Base-by-base conservation (phyloP, 2,329 filamentous ascomycete genomes). In the Tympanopsis confertula region DNA sequence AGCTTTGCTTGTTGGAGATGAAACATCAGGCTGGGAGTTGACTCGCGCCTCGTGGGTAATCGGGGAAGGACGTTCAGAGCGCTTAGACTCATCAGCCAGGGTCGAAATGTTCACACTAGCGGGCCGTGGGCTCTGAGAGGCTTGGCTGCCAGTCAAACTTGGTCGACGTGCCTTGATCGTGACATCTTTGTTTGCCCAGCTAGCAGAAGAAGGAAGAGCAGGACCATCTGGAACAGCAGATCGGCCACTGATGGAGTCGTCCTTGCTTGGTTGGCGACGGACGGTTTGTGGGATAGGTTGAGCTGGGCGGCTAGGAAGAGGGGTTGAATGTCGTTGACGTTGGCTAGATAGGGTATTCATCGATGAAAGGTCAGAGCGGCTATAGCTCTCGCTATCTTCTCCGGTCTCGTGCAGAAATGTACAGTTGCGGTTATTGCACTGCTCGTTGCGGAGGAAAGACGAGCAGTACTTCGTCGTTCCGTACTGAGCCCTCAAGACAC, bases 401-500 rank as follows among this genome's bases (percentile, higher is more conserved):
- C 91, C 93, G 28, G 91, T 84, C 59, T 98, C 93, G 53, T 98
- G 91, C 37, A 98, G 63, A 58, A 98, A 98, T 76, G 95, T 98
- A 66, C 91, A 98, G 44, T 91, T 89, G 37, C 88, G 79, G 52
- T 98, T 98, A 40, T 85, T 87, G 60, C 91, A 98, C 46, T 81
- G 82, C 58, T 98, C 91, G 47, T 93, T 87, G 41, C 93, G 83
- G 14, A 98, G 69, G 68, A 93, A 98, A 3, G 91, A 89, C 0
- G 91, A 98, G 58, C 91, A 98, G 59, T 98, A 98, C 57, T 98
- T 98, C 4, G 91, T 98, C 1, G 91, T 98, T 18, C 91, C 91
- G 38, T 78, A 61, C 52, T 78, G 79, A 3, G 76, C 88, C 66
- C 86, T 81, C 7, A 17, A 33, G 13, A 86, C 71, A 37, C 89